These are phyloP conservation scores for Cercophora sp. DNA, from an alignment of 495 filamentous ascomycete species.

Conservation along the genomic window DNA sequence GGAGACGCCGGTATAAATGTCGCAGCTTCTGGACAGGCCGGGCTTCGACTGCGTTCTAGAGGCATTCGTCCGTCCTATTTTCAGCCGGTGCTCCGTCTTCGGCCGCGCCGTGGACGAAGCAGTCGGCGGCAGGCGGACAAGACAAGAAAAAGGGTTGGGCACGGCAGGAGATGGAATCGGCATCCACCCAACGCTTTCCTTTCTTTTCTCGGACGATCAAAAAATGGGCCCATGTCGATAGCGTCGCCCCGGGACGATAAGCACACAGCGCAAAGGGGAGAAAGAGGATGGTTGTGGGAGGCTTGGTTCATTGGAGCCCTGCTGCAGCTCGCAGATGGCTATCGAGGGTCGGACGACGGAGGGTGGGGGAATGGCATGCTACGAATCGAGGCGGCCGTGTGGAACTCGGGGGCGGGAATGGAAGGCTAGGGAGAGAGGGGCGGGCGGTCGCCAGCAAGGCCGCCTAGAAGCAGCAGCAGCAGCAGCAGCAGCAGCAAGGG, in stretches of 20 bases:
- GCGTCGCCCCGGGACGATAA: conserved; percentile 6
- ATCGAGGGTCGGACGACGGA: conserved; percentile 12
- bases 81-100: conserved; percentile 13
- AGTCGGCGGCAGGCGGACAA: neutral
- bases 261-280: neutral
- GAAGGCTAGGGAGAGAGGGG: conserved; percentile 9
- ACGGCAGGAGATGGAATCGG: no score
- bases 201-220: no score
- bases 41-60: neutral
- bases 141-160: neutral
- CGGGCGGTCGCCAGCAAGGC: conserved; percentile 8
- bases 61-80: conserved; percentile 4
- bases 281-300: conserved; percentile 9
- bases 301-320: conserved; percentile 13
- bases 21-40: conserved; percentile 10
- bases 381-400: conserved; percentile 17
- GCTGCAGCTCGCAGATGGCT: conserved; percentile 25
- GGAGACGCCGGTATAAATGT: conserved; percentile 23
- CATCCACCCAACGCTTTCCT: no score
- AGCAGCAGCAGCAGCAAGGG: no score
- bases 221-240: no score
- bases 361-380: no score
- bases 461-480: conserved; percentile 8
- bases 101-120: neutral
- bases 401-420: no score